Evolutionary conservation across 495 filamentous ascomycete genomes (phyloP).

Genomic region (Sordaria brevicollis): DNA sequence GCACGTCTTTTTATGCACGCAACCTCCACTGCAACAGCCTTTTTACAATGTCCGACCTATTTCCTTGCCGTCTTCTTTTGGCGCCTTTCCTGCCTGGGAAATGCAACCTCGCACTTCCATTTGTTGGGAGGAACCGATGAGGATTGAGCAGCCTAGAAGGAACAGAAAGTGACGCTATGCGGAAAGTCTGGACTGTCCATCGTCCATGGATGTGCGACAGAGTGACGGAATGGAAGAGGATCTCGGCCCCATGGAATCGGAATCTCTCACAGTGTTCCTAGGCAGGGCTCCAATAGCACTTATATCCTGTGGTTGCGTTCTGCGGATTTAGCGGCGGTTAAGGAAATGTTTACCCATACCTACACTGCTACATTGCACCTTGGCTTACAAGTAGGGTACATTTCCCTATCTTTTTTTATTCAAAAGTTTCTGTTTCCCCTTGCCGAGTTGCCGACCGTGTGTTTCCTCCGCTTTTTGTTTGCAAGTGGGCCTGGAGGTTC

Average conservation of each 20-base stretch:
- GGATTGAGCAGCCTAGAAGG: not conserved
- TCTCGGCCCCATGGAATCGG: not conserved
- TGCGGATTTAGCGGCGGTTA: not conserved
- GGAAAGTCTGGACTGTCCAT: not conserved
- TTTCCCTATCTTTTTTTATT: not conserved
- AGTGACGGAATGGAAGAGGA: not conserved
- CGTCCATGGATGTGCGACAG: not conserved
- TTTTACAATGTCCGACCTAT: not conserved
- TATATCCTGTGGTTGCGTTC: not conserved
- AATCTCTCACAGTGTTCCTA: too few relatives aligned
- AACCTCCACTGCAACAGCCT: not conserved
- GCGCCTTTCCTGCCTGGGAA: not conserved
- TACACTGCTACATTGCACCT: not conserved
- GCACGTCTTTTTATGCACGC: not conserved
- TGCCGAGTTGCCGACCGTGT: not conserved
- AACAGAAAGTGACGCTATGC: not conserved
- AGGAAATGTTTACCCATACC: not conserved
- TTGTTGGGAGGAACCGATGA: not conserved
- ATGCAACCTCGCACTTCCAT: not conserved
- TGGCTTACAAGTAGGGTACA: too few relatives aligned
- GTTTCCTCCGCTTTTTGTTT: not conserved
- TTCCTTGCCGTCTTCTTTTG: not conserved
- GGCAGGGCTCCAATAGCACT: not conserved
- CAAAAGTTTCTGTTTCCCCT: not conserved
- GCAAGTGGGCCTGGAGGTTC: not conserved